Evolutionary conservation across 352 stramenopile species (phyloP).

Genomic region (Blastocystis sp.): DNA sequence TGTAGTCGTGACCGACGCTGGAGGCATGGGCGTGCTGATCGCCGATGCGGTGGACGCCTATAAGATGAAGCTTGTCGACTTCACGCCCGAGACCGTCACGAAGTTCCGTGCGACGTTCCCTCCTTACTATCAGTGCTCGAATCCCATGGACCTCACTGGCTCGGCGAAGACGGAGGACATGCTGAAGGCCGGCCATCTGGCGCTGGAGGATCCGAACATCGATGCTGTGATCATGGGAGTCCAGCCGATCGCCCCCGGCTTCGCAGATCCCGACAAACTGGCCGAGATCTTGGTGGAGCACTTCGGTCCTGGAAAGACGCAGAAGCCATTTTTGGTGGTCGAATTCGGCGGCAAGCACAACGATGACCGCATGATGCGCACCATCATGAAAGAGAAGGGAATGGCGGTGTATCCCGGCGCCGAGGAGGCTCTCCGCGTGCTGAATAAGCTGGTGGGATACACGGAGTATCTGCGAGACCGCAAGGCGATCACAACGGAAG

Average conservation of each 20-base stretch:
- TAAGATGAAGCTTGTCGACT: constrained; percentile 27
- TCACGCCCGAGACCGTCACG: background rate
- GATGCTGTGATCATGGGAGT: constrained; percentile 1
- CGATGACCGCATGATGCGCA: constrained; percentile 28
- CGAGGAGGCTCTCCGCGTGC: background rate
- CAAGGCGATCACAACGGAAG: background rate
- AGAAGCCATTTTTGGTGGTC: constrained; percentile 31
- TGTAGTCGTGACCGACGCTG: constrained; percentile 42
- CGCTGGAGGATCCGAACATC: constrained; percentile 48
- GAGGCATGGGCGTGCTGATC: constrained; percentile 37
- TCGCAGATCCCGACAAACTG: background rate
- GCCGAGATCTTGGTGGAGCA: background rate
- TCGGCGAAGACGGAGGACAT: constrained; percentile 40
- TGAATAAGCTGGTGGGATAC: constrained; percentile 22
- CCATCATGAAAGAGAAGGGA: background rate
- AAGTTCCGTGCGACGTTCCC: constrained; percentile 12
- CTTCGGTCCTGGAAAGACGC: constrained; percentile 34
- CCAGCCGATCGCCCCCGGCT: constrained; percentile 2
- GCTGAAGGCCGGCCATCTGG: background rate
- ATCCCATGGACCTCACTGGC: constrained; percentile 41
- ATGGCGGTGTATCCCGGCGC: constrained; percentile 18
- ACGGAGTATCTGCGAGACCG: constrained; percentile 4
- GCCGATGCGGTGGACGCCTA: constrained; percentile 19
- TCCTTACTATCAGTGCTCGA: constrained; percentile 25
- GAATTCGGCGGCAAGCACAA: constrained; percentile 29